Base-by-base conservation (phyloP, 169 alveolate species). In the Babesia sp. region DNA sequence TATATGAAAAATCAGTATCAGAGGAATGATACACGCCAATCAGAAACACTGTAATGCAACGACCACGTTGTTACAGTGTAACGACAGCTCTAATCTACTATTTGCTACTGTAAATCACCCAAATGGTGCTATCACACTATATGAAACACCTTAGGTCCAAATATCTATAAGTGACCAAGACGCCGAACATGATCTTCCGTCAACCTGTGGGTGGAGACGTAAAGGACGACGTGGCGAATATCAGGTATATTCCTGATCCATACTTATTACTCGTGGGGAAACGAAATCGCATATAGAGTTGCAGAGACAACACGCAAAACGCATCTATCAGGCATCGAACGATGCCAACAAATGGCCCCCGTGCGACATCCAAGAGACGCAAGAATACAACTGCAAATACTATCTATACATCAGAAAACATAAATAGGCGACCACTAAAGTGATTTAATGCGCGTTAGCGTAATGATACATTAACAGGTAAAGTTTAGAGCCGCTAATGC, bases 1-100 rank as follows among this genome's bases (percentile, higher is more conserved):
- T n/a, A n/a, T n/a, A n/a, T n/a, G n/a, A n/a, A n/a, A n/a, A n/a
- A n/a, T n/a, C n/a, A n/a, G n/a, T n/a, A n/a, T n/a, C n/a, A n/a
- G n/a, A 39, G 14, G 46, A 39, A 39, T 39, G 46, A 8, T 39
- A 9, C 14, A 14, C 14, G 46, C 46, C 46, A 39, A 39, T 12
- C 56, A 20, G 20, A 48, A n/a, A n/a, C 8, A 0, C 45, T 34
- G 61, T 42, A 64, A 64, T 64, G 46, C 74, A 64, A 64, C 74
- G 74, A 64, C 74, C 29, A 64, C 74, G 74, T 64, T 64, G 74
- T 64, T 64, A 48, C 61, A 48, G 51, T 39, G 33, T 31, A 22
- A n/a, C 29, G 50, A 9, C 9, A 33, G 28, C 57, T 11, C 9
- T 48, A 48, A 6, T 0, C 36, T 48, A 48, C 57, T 34, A 22